Base-by-base conservation (phyloP, 805 yeast species). In the Metschnikowia cubensis region DNA sequence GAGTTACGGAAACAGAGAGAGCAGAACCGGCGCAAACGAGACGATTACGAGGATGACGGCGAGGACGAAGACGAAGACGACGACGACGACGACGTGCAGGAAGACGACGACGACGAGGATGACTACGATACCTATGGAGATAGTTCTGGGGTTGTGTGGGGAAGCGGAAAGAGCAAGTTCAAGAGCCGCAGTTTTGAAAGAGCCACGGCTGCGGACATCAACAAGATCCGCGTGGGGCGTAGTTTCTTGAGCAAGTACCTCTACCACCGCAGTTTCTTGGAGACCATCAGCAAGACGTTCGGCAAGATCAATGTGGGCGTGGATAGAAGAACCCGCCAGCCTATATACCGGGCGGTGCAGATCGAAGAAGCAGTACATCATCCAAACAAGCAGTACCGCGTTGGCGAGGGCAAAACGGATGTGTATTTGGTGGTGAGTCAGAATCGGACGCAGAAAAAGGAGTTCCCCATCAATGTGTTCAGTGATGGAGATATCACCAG, bases 231-330 rank as follows among this genome's bases (percentile, higher is more conserved):
- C 51, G 79, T 92, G 41, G 96, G 97, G 15, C 83, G 96, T 64
- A 73, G 88, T 6, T 79, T 83, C 57, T 79, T 90, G 40, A 80
- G 84, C 36, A 86, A 85, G 64, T 89, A 75, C 63, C 82, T 91
- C 62, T 90, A 83, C 65, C 84, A 90, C 67, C 91, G 94, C 11
- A 90, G 83, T 33, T 91, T 95, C 65, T 82, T 79, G 42, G 82
- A 80, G 17, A 77, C 79, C 0, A 79, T 89, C 14, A 74, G 79
- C 17, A 95, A 89, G 18, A 83, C 95, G 45, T 89, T 76, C 64
- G 96, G 91, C 34, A 80, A 91, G 57, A 83, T 94, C 49, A 90
- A 89, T 64, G 80, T 94, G 49, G 96, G 97, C 8, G 62, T 73
- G 38, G 85, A 84, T 59, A 77, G 76, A 49, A 76, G 82, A 41